Percentiles rank a stretch among this genome's conserved stretches.
Conservation (phyloP, 2,329 filamentous ascomycete species). For the Diplodia seriata region DNA sequence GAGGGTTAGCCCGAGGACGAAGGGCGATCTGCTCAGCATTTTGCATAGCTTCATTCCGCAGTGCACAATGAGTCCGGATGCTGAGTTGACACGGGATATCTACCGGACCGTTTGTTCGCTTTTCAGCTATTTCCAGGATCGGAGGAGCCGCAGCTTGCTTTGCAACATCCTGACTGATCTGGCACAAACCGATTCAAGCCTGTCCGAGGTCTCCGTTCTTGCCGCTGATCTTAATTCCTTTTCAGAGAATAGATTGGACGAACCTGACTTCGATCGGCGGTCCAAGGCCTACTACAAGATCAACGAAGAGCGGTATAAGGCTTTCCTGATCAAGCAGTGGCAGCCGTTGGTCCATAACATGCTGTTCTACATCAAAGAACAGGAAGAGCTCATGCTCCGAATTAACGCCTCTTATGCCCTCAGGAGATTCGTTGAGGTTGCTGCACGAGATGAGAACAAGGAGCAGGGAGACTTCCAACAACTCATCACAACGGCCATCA, state of each 20-base stretch:
- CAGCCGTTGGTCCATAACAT: slow-evolving; percentile 86
- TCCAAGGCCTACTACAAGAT: slow-evolving; percentile 77
- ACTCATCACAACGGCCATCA: slow-evolving; percentile 68
- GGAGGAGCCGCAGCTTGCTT: slow-evolving; percentile 74
- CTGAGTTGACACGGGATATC: slow-evolving; percentile 67
- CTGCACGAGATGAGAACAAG: slow-evolving; percentile 58
- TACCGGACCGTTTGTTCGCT: slow-evolving; percentile 79
- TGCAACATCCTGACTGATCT: slow-evolving; percentile 76
- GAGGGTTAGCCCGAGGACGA: slow-evolving; percentile 81
- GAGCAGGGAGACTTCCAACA: slow-evolving; percentile 60
- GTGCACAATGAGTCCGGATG: slow-evolving; percentile 63
- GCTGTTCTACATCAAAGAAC: slow-evolving; percentile 82
- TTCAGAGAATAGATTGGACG: slow-evolving; percentile 73
- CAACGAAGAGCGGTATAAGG: slow-evolving; percentile 65
- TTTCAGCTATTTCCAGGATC: slow-evolving; percentile 90
- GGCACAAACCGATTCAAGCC: slow-evolving; percentile 66
- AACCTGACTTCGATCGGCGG: slow-evolving; percentile 86
- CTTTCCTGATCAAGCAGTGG: slow-evolving; percentile 78
- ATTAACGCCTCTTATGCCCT: slow-evolving; percentile 82
- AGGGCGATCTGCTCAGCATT: slow-evolving; percentile 79
- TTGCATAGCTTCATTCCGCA: slow-evolving; percentile 80
- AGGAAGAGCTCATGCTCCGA: slow-evolving; percentile 87
- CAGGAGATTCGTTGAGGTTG: slow-evolving; percentile 74
- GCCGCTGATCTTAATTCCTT: slow-evolving; percentile 85
- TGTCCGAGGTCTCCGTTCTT: slow-evolving; percentile 70